Evolutionary conservation across 2,329 filamentous ascomycete genomes (phyloP).

Genomic region (Colletotrichum falcatum): DNA sequence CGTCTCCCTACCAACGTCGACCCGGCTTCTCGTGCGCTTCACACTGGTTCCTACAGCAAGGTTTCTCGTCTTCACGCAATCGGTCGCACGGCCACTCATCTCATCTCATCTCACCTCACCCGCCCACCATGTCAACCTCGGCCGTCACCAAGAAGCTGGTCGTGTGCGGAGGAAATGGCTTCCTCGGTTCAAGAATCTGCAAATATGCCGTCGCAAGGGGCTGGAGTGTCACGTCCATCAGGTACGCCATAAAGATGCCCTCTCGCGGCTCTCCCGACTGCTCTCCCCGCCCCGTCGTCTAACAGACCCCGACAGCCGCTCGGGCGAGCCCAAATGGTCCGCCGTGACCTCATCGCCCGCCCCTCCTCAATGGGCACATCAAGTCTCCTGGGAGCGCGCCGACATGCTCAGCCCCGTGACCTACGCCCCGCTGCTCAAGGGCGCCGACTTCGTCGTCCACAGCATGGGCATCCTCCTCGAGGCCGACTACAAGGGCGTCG

Average conservation of each 20-base stretch:
- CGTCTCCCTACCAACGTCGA: conserved; percentile 1
- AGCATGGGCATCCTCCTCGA: conserved; percentile 96
- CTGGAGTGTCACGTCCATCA: conserved; percentile 94
- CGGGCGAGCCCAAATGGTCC: conserved; percentile 89
- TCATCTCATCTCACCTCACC: conserved; percentile 16
- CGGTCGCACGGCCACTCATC: not conserved
- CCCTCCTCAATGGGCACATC: conserved; percentile 83
- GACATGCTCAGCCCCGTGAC: conserved; percentile 87
- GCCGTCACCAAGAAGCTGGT: conserved; percentile 81
- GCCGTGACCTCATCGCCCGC: conserved; percentile 76
- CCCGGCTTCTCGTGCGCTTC: conserved; percentile 19
- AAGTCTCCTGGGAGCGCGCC: conserved; percentile 87
- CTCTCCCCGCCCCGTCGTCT: conserved; percentile 38
- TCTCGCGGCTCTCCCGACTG: conserved; percentile 11
- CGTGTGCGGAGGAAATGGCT: conserved; percentile 94
- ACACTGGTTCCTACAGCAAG: not conserved
- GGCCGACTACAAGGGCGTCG: conserved; percentile 95
- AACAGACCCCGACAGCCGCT: conserved; percentile 71
- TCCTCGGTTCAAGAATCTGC: conserved; percentile 90
- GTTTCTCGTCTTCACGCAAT: conserved; percentile 1
- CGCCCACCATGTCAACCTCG: conserved; percentile 60
- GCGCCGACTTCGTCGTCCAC: conserved; percentile 89
- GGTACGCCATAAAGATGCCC: conserved; percentile 62
- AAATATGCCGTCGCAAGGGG: conserved; percentile 86
- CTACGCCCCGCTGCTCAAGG: conserved; percentile 81